phyloP scores from a whole-genome alignment of 345 rosid species.

The Eucalyptus microcorys region DNA sequence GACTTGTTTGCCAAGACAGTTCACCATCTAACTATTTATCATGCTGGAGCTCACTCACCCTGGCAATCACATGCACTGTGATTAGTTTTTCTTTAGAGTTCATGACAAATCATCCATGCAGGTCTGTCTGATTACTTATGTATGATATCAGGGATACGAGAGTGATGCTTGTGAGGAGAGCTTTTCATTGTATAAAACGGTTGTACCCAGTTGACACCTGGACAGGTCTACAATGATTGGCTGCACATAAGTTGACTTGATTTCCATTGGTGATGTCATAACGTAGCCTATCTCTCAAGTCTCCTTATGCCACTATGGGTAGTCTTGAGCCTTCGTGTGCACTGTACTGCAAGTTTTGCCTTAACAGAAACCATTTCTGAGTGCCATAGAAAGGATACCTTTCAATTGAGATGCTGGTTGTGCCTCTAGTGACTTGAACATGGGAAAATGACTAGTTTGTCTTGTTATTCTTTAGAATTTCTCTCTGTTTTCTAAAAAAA shows the following conservation, averaged over 20 bases:
- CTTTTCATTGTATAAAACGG: not conserved
- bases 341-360: not conserved
- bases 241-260: not conserved
- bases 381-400: not conserved
- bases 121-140: not conserved
- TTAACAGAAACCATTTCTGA: not conserved
- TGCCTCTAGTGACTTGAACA: not conserved
- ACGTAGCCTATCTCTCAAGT: not conserved
- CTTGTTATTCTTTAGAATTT: not conserved
- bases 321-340: not conserved
- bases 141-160: not conserved
- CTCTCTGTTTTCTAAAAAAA: not conserved
- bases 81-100: not conserved
- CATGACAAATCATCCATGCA: no score
- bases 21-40: slow-evolving; percentile 36
- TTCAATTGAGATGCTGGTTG: not conserved
- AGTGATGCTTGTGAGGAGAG: not conserved
- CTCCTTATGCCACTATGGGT: not conserved
- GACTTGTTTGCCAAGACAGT: slow-evolving; percentile 34
- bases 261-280: not conserved
- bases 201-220: not conserved
- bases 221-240: not conserved
- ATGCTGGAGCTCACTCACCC: slow-evolving; percentile 24
- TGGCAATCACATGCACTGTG: slow-evolving; percentile 6
- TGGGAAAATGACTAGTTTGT: not conserved